A percentile compares a stretch with the other conserved stretches of the same genome.
These are phyloP conservation scores for Penicillium vulpinum DNA, from an alignment of 2,329 filamentous ascomycete genomes.

Conservation along the genomic window DNA sequence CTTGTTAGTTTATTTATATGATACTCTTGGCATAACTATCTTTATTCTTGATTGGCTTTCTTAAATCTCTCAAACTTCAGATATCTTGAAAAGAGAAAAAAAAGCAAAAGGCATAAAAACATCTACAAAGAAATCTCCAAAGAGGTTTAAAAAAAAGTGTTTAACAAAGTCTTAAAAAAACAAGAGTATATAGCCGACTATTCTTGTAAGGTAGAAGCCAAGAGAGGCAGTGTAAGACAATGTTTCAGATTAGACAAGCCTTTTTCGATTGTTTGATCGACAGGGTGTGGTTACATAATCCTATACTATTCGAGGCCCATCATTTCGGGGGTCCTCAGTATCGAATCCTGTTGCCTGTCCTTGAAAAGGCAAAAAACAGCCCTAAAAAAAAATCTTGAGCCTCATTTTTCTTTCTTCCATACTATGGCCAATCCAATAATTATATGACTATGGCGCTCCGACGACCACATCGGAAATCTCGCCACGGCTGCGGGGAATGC, in stretches of 20 bases:
- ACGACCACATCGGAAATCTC: slow-evolving; percentile 39
- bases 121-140: too few species aligned
- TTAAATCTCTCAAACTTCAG: neutral
- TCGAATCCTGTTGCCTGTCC: slow-evolving; percentile 27
- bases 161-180: too few species aligned
- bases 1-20: neutral
- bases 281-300: slow-evolving; percentile 23
- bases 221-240: slow-evolving; percentile 23
- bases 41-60: neutral
- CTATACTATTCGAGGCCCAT: neutral
- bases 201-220: neutral
- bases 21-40: neutral
- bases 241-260: slow-evolving; percentile 26
- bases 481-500: slow-evolving; percentile 37
- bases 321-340: neutral
- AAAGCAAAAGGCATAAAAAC: too few species aligned
- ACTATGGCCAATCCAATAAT: slow-evolving; percentile 9
- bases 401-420: neutral
- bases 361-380: neutral
- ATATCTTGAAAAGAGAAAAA: too few species aligned
- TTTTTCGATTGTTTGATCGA: slow-evolving; percentile 24
- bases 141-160: too few species aligned
- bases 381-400: neutral
- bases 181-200: neutral
- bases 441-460: slow-evolving; percentile 33